phyloP scores from a whole-genome alignment of 345 rosid species.

The Microthlaspi erraticum region DNA sequence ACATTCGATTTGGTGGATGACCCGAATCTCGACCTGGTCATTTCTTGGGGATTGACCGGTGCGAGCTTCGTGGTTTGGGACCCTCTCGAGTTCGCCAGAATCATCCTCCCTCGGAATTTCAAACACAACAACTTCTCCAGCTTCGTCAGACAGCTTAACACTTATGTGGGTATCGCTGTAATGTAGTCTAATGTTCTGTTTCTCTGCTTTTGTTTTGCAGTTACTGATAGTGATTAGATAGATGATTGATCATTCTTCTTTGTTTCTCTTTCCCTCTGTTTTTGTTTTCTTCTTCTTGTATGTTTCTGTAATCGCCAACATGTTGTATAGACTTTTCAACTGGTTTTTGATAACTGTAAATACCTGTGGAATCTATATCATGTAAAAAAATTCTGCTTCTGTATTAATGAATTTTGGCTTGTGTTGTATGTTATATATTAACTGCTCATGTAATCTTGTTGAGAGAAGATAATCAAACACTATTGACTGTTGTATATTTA shows the following conservation, averaged over 20 bases:
- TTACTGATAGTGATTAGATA: constrained; percentile 6
- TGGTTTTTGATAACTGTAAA: constrained; percentile 29
- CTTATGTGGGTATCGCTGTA: constrained; percentile 81
- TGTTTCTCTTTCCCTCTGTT: constrained; percentile 17
- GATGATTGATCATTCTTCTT: background rate
- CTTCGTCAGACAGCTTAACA: constrained; percentile 94
- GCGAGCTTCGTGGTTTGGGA: constrained; percentile 94
- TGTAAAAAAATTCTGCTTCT: constrained; percentile 9
- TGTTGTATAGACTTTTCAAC: constrained; percentile 34
- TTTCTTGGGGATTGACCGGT: constrained; percentile 81
- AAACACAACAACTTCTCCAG: constrained; percentile 99
- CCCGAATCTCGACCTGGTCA: constrained; percentile 67
- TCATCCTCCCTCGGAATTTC: constrained; percentile 82
- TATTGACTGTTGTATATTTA: constrained; percentile 9
- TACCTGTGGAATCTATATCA: constrained; percentile 20
- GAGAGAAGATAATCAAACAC: constrained; percentile 1
- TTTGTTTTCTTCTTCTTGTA: constrained; percentile 8
- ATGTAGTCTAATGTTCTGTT: constrained; percentile 28
- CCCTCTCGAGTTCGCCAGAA: constrained; percentile 77
- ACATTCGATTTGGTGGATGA: constrained; percentile 92
- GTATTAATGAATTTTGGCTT: constrained; percentile 7
- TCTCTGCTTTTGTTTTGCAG: constrained; percentile 46
- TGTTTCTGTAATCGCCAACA: constrained; percentile 19
- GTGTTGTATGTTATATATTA: background rate
- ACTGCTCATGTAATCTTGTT: constrained; percentile 22